phyloP scores from a whole-genome alignment of 2,329 filamentous ascomycete species.

The Pseudogymnoascus sp. region DNA sequence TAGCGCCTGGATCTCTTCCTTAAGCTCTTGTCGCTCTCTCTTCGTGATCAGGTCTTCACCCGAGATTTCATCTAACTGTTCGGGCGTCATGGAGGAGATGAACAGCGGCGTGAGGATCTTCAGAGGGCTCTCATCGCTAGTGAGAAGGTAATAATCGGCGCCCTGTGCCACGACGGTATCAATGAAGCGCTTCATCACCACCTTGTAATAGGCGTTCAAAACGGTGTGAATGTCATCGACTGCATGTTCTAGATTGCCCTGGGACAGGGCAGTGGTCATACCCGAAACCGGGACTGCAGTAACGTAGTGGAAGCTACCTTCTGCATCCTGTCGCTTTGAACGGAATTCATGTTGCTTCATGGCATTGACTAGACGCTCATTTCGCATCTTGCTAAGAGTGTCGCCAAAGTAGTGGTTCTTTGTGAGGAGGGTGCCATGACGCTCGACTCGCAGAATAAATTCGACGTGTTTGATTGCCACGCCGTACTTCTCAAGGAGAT shows the following conservation, averaged over 20 bases:
- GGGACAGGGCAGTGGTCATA: background rate
- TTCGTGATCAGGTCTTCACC: slow-evolving; percentile 39
- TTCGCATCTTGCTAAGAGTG: slow-evolving; percentile 19
- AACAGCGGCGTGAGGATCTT: slow-evolving; percentile 43
- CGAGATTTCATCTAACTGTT: slow-evolving; percentile 46
- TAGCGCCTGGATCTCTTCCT: background rate
- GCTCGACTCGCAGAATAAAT: slow-evolving; percentile 46
- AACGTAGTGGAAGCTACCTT: background rate
- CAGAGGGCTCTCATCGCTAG: slow-evolving; percentile 41
- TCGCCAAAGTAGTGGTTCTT: slow-evolving; percentile 45
- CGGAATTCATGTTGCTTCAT: background rate
- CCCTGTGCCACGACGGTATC: slow-evolving; percentile 54
- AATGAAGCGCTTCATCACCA: slow-evolving; percentile 51
- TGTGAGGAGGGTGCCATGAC: slow-evolving; percentile 38
- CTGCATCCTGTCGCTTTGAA: background rate
- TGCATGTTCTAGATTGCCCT: slow-evolving; percentile 32
- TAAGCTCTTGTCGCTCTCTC: background rate
- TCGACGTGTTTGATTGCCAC: slow-evolving; percentile 39
- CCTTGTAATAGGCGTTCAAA: slow-evolving; percentile 52
- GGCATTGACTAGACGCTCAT: background rate
- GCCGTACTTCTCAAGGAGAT: slow-evolving; percentile 37
- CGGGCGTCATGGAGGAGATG: slow-evolving; percentile 38
- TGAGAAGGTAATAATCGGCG: slow-evolving; percentile 44
- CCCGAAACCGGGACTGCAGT: background rate
- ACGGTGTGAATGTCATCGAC: slow-evolving; percentile 50